Percentiles rank a stretch among this genome's conserved stretches.
Conservation (phyloP, 2,329 filamentous ascomycete species). For the Tolypocladium ophioglossoides region DNA sequence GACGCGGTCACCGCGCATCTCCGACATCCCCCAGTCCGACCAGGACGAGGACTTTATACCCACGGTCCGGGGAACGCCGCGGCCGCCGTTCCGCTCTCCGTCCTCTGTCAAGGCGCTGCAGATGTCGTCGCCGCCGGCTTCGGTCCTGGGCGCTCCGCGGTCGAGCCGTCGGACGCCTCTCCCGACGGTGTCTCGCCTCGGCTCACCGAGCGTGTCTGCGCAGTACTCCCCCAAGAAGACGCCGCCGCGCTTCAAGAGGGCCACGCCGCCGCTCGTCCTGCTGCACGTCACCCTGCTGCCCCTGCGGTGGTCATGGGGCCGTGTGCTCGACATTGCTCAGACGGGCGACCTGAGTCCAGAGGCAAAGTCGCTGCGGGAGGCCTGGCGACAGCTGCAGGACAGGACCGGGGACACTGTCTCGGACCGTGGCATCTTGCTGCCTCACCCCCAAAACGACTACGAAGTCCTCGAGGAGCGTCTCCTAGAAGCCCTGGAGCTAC, state of each 20-base stretch:
- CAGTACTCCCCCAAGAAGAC: constrained; percentile 49
- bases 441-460: constrained; percentile 71
- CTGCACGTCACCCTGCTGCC: constrained; percentile 70
- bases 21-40: constrained; percentile 39
- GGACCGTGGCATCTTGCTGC: constrained; percentile 62
- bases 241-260: constrained; percentile 45
- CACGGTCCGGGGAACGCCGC: constrained; percentile 46
- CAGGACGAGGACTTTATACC: constrained; percentile 36
- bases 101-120: constrained; percentile 61
- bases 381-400: constrained; percentile 58
- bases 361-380: constrained; percentile 43
- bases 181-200: constrained; percentile 43
- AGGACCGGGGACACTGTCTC: constrained; percentile 64
- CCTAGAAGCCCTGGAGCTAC: constrained; percentile 63
- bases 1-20: constrained; percentile 31
- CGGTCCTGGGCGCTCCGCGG: constrained; percentile 43
- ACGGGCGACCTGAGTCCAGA: constrained; percentile 31
- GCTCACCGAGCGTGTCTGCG: constrained; percentile 40
- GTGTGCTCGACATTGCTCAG: constrained; percentile 36
- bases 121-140: constrained; percentile 56
- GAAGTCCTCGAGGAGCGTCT: constrained; percentile 70
- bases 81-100: constrained; percentile 58
- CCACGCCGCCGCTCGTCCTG: constrained; percentile 59
- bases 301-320: constrained; percentile 53
- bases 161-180: constrained; percentile 37